Conservation (phyloP, 2,329 filamentous ascomycete species). For the Monilinia vaccinii-corymbosi region DNA sequence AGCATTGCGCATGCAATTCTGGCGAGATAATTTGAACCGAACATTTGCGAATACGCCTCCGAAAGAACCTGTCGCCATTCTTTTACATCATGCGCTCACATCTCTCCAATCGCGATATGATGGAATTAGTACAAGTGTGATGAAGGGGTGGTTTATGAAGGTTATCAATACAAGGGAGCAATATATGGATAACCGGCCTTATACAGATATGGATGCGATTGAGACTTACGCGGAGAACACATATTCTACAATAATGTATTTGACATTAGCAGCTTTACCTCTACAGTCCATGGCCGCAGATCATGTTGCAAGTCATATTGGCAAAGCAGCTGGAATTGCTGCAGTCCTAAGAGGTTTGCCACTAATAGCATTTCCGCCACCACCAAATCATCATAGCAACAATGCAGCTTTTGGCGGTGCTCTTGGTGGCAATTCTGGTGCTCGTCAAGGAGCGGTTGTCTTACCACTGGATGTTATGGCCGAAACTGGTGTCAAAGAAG, state of each 20-base stretch:
- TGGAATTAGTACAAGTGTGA: constrained; percentile 31
- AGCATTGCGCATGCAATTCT: constrained; percentile 87
- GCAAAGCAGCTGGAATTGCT: constrained; percentile 84
- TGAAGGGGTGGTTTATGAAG: constrained; percentile 67
- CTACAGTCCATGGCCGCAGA: constrained; percentile 78
- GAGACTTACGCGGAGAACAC: constrained; percentile 92
- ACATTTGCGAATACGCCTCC: constrained; percentile 72
- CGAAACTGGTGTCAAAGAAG: constrained; percentile 69
- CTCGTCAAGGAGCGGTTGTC: constrained; percentile 57
- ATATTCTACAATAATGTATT: constrained; percentile 85
- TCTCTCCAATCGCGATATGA: constrained; percentile 43
- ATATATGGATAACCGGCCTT: constrained; percentile 76
- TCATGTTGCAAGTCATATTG: constrained; percentile 89
- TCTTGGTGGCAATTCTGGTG: constrained; percentile 29
- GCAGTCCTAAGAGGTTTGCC: constrained; percentile 82
- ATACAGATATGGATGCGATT: constrained; percentile 59
- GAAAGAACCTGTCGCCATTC: constrained; percentile 81
- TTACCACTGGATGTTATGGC: constrained; percentile 88
- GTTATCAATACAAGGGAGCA: constrained; percentile 75
- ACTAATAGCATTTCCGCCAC: constrained; percentile 69
- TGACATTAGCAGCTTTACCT: constrained; percentile 71
- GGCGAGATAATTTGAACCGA: constrained; percentile 74
- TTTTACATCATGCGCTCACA: constrained; percentile 65
- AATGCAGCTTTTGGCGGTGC: constrained; percentile 34
- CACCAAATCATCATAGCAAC: constrained; percentile 46